Conservation (phyloP, 495 filamentous ascomycete genomes). For the Thermothielavioides terrestris region DNA sequence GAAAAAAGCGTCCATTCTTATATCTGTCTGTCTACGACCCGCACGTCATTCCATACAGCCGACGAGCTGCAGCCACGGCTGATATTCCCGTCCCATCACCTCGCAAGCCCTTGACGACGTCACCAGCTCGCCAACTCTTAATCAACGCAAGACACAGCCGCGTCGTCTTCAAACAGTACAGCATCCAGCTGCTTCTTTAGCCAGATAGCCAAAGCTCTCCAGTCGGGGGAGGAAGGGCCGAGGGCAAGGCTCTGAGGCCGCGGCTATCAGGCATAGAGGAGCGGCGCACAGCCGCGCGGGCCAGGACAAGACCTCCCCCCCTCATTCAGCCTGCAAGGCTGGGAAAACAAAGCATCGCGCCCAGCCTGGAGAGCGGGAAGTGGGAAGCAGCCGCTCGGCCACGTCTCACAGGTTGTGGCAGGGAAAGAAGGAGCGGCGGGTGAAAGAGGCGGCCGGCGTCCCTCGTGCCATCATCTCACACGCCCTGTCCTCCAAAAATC, state of each 20-base stretch:
- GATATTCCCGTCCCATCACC: background rate
- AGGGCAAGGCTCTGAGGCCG: too few species aligned
- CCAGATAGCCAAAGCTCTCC: conserved; percentile 5
- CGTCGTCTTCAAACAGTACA: background rate
- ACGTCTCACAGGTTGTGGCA: too few species aligned
- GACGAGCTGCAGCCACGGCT: too few species aligned
- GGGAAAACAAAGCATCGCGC: background rate
- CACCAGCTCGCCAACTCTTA: background rate
- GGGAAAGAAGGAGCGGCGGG: too few species aligned
- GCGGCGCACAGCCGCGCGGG: background rate
- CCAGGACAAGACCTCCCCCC: background rate
- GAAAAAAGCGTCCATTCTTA: background rate
- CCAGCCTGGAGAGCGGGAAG: background rate
- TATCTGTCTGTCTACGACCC: background rate
- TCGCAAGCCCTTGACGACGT: background rate
- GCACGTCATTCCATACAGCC: too few species aligned
- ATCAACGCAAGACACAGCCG: conserved; percentile 14
- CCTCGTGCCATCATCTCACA: too few species aligned
- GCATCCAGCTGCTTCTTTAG: conserved; percentile 3
- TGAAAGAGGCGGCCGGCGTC: too few species aligned
- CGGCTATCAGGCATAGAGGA: background rate
- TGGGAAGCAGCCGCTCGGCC: too few species aligned
- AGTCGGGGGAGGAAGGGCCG: too few species aligned
- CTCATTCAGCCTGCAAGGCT: conserved; percentile 8
- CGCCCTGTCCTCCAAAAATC: background rate